Percentiles rank a stretch among this genome's conserved stretches.
Conservation (phyloP, 768 basidiomycete species). For the Suillus brevipes region DNA sequence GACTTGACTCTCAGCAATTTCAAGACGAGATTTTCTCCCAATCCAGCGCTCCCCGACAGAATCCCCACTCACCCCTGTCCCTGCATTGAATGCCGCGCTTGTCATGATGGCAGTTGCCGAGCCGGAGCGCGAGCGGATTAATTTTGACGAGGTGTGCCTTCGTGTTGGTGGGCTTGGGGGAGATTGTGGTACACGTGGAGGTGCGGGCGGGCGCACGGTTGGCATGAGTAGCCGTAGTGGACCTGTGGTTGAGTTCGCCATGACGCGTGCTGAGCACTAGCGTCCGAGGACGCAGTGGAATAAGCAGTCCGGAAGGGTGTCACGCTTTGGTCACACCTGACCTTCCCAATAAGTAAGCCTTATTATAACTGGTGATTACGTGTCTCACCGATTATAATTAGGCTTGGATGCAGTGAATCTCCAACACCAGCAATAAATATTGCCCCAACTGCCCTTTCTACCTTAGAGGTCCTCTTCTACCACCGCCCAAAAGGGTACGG, state of each 20-base stretch:
- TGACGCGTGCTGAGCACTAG: neutral
- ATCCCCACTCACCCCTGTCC: slow-evolving; percentile 14
- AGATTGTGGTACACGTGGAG: slow-evolving; percentile 6
- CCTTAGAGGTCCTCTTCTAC: no score
- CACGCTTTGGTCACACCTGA: slow-evolving; percentile 6
- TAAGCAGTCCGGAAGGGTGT: neutral
- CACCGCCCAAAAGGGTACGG: no score
- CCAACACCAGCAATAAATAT: no score
- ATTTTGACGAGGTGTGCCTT: slow-evolving; percentile 25
- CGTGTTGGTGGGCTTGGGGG: slow-evolving; percentile 20
- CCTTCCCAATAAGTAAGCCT: no score
- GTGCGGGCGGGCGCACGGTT: slow-evolving; percentile 30
- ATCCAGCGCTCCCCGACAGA: slow-evolving; percentile 43
- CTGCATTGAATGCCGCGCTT: slow-evolving; percentile 14
- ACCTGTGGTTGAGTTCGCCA: slow-evolving; percentile 10
- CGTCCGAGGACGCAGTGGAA: neutral
- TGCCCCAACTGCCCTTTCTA: no score
- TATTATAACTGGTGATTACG: no score
- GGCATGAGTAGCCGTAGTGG: slow-evolving; percentile 31
- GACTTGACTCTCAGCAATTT: slow-evolving; percentile 48
- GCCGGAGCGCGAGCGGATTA: slow-evolving; percentile 35
- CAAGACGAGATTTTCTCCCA: slow-evolving; percentile 46
- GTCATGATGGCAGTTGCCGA: slow-evolving; percentile 27
- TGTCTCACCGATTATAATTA: no score
- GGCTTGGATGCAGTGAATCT: no score